Conservation (phyloP, 495 filamentous ascomycete genomes). For the Penicillium manginii region DNA sequence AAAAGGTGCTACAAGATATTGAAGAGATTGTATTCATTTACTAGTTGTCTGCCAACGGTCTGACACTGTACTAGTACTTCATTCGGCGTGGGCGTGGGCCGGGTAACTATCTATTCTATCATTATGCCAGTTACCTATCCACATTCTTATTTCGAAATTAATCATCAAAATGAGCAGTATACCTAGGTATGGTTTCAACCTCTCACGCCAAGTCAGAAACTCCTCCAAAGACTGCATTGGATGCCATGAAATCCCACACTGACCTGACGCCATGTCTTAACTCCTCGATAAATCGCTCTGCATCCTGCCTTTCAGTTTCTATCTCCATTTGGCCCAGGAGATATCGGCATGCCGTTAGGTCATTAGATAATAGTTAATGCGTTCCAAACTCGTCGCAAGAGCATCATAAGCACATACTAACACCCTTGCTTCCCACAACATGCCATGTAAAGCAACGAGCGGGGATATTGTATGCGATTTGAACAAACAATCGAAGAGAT, state of each 20-base stretch:
- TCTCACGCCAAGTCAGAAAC: not conserved
- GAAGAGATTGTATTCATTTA: not conserved
- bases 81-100: too few relatives aligned
- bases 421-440: not conserved
- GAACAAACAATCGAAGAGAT: constrained; percentile 28
- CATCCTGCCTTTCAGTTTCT: not conserved
- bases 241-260: not conserved
- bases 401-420: constrained; percentile 1
- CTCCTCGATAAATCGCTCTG: not conserved
- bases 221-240: not conserved
- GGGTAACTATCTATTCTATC: too few relatives aligned
- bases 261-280: not conserved
- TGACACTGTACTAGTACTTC: too few relatives aligned
- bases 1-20: too few relatives aligned
- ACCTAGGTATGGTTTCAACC: not conserved
- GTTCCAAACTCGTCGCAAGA: not conserved
- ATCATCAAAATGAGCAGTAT: not conserved
- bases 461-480: not conserved
- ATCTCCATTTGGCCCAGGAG: not conserved
- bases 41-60: not conserved
- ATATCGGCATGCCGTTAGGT: not conserved
- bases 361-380: not conserved
- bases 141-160: too few relatives aligned
- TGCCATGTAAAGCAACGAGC: not conserved
- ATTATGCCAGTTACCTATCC: too few relatives aligned